Conservation (phyloP, 306 rosid species). For the Casuarina equisetifolia region DNA sequence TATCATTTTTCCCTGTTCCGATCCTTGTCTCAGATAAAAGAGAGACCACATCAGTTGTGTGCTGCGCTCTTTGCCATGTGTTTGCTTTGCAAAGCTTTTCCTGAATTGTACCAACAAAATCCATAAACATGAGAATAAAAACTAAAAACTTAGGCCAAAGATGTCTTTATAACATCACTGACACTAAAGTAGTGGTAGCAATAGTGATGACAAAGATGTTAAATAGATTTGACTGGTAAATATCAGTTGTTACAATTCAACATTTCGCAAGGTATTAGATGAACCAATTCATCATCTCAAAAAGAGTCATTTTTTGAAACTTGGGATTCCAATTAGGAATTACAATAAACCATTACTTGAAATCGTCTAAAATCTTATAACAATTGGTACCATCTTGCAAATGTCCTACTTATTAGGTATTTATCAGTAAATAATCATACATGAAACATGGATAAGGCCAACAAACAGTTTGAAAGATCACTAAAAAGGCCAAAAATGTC, state of each 20-base stretch:
- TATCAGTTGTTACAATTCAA: neutral
- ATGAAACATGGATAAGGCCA: neutral
- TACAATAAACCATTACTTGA: neutral
- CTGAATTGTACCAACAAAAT: conserved; percentile 45
- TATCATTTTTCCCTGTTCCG: conserved; percentile 86
- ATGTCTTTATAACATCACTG: conserved; percentile 6
- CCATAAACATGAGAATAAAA: conserved; percentile 10
- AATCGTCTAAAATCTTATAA: neutral
- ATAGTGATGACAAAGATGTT: conserved; percentile 8
- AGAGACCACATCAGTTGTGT: conserved; percentile 86
- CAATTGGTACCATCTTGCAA: neutral
- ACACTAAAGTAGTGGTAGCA: conserved; percentile 20
- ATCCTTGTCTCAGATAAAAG: conserved; percentile 92
- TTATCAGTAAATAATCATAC: neutral
- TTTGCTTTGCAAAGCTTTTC: conserved; percentile 93
- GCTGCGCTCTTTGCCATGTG: conserved; percentile 92
- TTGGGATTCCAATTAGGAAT: neutral
- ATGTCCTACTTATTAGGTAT: neutral
- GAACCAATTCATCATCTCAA: neutral
- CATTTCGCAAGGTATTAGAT: neutral
- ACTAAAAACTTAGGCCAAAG: conserved; percentile 9
- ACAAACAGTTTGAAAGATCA: neutral
- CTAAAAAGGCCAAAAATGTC: neutral
- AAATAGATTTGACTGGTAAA: neutral
- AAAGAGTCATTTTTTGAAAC: neutral